Conservation (phyloP, 1,139 yeast species). For the Pichia terricola region DNA sequence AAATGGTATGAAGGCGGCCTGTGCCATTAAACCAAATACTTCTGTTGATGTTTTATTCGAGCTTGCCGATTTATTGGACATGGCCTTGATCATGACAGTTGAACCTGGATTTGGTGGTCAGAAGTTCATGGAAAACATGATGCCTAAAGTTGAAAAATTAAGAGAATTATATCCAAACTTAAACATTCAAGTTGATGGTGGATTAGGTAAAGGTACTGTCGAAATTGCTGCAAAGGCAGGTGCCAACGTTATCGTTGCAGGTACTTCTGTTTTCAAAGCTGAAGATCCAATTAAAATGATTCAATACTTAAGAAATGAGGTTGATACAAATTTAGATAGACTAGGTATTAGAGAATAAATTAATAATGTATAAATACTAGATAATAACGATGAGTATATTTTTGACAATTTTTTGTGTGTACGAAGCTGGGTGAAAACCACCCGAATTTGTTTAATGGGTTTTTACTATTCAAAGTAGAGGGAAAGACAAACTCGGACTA, state of each 20-base stretch:
- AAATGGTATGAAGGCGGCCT: conserved; percentile 86
- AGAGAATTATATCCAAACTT: conserved; percentile 63
- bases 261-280: conserved; percentile 85
- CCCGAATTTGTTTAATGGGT: too few relatives aligned
- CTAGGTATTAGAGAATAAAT: conserved; percentile 16
- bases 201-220: conserved; percentile 77
- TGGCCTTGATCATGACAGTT: conserved; percentile 95
- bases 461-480: too few relatives aligned
- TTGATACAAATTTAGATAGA: conserved; percentile 27
- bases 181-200: conserved; percentile 96
- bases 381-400: too few relatives aligned
- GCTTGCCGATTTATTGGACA: conserved; percentile 65
- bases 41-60: conserved; percentile 73
- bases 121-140: conserved; percentile 89
- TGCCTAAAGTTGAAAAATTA: conserved; percentile 82
- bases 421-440: too few relatives aligned
- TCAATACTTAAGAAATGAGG: conserved; percentile 52
- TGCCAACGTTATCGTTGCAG: conserved; percentile 97
- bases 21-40: conserved; percentile 92
- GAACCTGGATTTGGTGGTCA: conserved; percentile 99
- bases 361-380: too few relatives aligned
- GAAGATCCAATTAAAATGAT: conserved; percentile 69
- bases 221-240: conserved; percentile 87
- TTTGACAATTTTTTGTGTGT: too few relatives aligned
- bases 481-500: too few relatives aligned